A percentile compares a stretch with the other conserved stretches of the same genome.
Evolutionary conservation across 345 rosid species (phyloP).

Genomic region (Ceriops decandra): DNA sequence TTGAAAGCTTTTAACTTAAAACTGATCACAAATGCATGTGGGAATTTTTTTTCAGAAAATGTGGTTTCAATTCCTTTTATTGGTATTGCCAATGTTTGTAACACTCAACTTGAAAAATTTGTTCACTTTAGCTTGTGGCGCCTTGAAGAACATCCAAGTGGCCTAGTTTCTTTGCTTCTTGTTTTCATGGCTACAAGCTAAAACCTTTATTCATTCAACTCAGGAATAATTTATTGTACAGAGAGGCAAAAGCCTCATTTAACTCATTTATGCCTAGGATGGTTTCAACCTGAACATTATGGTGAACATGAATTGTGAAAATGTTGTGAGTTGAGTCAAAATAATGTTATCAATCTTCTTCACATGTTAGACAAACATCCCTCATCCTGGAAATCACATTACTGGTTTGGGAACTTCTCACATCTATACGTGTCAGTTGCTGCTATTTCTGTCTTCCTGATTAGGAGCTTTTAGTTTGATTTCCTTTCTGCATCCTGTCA

Average conservation of each 20-base stretch:
- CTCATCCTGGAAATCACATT: background rate
- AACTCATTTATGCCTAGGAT: background rate
- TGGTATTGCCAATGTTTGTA: background rate
- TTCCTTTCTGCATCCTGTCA: background rate
- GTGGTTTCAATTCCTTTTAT: background rate
- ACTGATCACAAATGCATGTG: background rate
- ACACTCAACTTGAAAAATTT: background rate
- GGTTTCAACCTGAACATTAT: background rate
- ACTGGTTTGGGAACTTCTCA: background rate
- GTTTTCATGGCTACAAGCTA: background rate
- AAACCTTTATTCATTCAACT: background rate
- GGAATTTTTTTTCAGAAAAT: background rate
- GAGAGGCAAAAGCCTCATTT: background rate
- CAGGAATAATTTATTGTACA: too few relatives aligned
- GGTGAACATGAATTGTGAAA: background rate
- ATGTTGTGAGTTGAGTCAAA: background rate
- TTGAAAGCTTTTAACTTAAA: constrained; percentile 5
- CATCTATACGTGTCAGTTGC: too few relatives aligned
- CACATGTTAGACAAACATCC: background rate
- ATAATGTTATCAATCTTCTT: background rate
- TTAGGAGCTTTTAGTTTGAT: background rate
- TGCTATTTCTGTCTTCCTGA: too few relatives aligned
- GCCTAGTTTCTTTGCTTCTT: background rate
- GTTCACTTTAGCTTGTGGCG: background rate
- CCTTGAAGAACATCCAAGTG: background rate